Evolutionary conservation across 2,329 filamentous ascomycete species (phyloP), one percentile per base, ranked within the genome.

Genomic region (Aspergillus ochraceoroseus): DNA sequence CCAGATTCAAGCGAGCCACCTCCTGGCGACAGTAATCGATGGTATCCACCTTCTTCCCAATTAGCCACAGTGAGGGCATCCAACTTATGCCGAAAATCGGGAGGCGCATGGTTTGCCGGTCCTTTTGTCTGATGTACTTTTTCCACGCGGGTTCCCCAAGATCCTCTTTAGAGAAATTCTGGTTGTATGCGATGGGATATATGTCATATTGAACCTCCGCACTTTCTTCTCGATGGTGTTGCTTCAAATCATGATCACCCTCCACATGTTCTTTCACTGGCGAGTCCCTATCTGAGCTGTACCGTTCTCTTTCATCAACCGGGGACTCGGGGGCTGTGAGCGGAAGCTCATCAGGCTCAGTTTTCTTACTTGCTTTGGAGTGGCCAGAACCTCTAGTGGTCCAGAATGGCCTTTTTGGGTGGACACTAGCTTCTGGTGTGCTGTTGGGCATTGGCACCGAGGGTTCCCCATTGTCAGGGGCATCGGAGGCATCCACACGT

Each of bases 11-110:
- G 9, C 86, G 79, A 12, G 92, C 89, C 18, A 98, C 66, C 62
- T 96, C 84, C 49, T 82, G 79, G 2, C 92, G 85, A 53, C 87
- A 94, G 71, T 89, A 85, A 58, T 94, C 88, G 50, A 98, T 96
- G 0, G 85, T 90, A 61, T 98, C 92, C 1, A 95, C 89, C 64
- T 96, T 95, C 61, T 87, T 83, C 38, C 86, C 88, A 34, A 95
- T 63, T 1, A 88, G 66, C 4, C 85, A 87, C n/a, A 95, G 61
- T 0, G 80, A 79, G 2, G 84, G 83, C 61, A 95, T 80, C 83
- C 85, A 95, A 26, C 65, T 65, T 56, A 68, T 66, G 9, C 69
- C 69, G 51, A 79, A 76, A 2, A 76, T 67, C 0, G 87, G 80
- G 7, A 95, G 68, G 32, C 82, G 80, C 68, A 94, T 88, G 0